Conservation (phyloP, 192 early-diverging fungal genomes). For the Coemansia sp. region DNA sequence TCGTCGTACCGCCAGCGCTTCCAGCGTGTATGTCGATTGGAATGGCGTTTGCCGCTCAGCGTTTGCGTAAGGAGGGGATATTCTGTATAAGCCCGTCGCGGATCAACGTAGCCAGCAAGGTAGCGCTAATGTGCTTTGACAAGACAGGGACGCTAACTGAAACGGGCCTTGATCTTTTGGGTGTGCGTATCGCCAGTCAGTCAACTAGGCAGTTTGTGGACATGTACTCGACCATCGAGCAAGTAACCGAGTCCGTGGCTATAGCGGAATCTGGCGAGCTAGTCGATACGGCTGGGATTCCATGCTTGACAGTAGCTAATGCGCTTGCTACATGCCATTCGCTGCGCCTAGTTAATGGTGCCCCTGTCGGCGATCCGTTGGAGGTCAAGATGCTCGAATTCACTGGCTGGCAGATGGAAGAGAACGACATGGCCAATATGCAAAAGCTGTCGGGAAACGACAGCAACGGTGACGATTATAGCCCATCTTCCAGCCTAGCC, state of each 20-base stretch:
- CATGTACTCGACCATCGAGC: constrained; percentile 25
- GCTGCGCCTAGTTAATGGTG: constrained; percentile 82
- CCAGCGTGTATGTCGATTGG: constrained; percentile 98
- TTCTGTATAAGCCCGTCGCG: constrained; percentile 93
- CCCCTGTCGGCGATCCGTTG: constrained; percentile 91
- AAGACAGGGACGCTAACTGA: constrained; percentile 98
- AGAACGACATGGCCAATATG: constrained; percentile 57
- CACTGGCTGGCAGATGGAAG: constrained; percentile 89
- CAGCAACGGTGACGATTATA: background rate
- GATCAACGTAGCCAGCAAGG: constrained; percentile 96
- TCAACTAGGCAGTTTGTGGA: constrained; percentile 38
- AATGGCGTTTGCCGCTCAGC: constrained; percentile 87
- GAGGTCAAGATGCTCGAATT: constrained; percentile 98
- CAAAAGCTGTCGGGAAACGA: background rate
- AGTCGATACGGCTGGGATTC: background rate
- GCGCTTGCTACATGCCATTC: constrained; percentile 82
- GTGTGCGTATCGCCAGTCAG: constrained; percentile 65
- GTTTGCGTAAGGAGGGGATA: constrained; percentile 78
- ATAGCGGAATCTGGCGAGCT: constrained; percentile 1
- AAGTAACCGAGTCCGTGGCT: background rate
- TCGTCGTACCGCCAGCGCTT: constrained; percentile 94
- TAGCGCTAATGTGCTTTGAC: constrained; percentile 95
- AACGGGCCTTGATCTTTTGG: constrained; percentile 90
- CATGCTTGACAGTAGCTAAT: constrained; percentile 36
- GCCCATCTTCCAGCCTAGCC: background rate